phyloP scores from a whole-genome alignment of 805 yeast genomes.

The Barnettozyma sucrosica region DNA sequence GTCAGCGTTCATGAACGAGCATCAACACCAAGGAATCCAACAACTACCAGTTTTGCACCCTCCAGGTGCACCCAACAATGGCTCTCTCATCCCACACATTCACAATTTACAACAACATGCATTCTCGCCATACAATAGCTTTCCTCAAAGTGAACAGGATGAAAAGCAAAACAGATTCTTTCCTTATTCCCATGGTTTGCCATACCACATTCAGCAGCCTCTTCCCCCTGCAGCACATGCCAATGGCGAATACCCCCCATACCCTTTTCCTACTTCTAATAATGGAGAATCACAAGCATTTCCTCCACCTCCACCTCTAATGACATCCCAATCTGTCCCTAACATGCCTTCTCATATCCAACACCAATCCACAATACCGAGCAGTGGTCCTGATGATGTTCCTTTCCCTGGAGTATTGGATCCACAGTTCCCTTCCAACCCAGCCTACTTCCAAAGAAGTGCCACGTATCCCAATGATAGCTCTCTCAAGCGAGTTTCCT shows the following conservation, averaged over 20 bases:
- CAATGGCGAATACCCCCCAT: neutral
- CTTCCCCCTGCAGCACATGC: neutral
- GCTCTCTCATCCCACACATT: neutral
- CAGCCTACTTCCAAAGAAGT: conserved; percentile 15
- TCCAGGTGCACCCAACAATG: neutral
- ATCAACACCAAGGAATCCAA: neutral
- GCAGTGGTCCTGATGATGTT: conserved; percentile 12
- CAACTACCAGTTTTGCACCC: neutral
- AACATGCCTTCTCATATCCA: neutral
- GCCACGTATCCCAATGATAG: conserved; percentile 15
- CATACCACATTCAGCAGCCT: neutral
- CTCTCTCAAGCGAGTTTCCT: conserved; percentile 6
- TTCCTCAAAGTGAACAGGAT: conserved; percentile 1
- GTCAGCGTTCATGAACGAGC: neutral
- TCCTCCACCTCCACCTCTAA: conserved; percentile 4
- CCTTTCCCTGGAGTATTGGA: conserved; percentile 24
- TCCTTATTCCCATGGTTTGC: neutral
- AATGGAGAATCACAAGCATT: neutral
- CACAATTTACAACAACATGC: conserved; percentile 6
- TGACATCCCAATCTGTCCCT: conserved; percentile 6
- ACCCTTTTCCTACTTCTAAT: neutral
- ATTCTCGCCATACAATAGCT: neutral
- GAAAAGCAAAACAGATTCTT: neutral
- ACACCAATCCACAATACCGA: neutral
- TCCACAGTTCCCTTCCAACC: conserved; percentile 8